Base-by-base conservation (phyloP, 495 filamentous ascomycete genomes). In the Penicillium egyptiacum region DNA sequence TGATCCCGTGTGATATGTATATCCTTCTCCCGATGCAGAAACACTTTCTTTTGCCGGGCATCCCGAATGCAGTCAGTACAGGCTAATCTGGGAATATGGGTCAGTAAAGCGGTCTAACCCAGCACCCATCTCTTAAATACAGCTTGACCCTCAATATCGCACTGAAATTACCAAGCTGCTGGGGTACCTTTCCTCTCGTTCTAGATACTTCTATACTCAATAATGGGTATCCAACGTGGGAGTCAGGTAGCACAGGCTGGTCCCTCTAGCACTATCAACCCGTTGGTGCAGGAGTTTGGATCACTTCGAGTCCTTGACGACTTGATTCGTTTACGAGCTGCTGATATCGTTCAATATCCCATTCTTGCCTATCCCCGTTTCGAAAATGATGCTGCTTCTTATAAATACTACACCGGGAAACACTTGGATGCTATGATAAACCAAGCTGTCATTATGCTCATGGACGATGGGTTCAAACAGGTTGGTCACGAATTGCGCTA, bases 371-470 rank as follows among this genome's bases (percentile, higher is more conserved):
- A 81, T 64, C 81, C 81, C 1, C 70, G 58, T 23, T 64, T 70
- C 4, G 64, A 74, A 16, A 57, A 67, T 43, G 70, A 64, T 50
- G 56, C 57, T 11, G 63, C 69, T 12, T 72, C 76, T 16, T 84
- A 81, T 63, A 78, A 78, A 20, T 71, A 72, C 51, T 82, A 82
- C 58, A 83, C 75, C 4, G 81, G 80, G 1, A 72, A 66, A 45
- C 71, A 83, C 22, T 69, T 86, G 51, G 75, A 84, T 58, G 72
- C 70, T 17, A 79, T 84, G 71, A 73, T 83, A 42, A 79, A 85
- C 55, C 71, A 79, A 22, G 69, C 76, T 10, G 70, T 66, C 12
- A 69, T 62, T 17, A 61, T 60, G 4, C 70, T 81, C 49, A 58
- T 80, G 30, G 63, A 70, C 19, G 46, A 67, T 53, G 79, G 79